Percentiles rank a stretch among this genome's conserved stretches.
Evolutionary conservation across 257 asterid genomes (phyloP).

Genomic region (Rehmannia glutinosa): DNA sequence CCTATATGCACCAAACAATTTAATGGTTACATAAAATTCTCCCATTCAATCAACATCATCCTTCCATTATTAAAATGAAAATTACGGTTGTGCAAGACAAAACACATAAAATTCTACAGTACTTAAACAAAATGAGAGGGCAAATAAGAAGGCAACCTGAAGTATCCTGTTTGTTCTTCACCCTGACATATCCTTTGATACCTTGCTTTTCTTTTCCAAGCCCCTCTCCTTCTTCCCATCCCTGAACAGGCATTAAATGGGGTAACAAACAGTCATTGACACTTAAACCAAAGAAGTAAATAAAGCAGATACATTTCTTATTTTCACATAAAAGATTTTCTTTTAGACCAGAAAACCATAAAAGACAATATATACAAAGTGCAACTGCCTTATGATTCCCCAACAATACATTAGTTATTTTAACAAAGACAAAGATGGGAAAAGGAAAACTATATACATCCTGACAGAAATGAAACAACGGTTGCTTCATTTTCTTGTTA

Average conservation of each 20-base stretch:
- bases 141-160: slow-evolving; percentile 34
- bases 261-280: background rate
- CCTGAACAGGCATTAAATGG: slow-evolving; percentile 35
- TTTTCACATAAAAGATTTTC: background rate
- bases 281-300: background rate
- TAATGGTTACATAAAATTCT: background rate
- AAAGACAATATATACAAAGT: background rate
- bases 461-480: background rate
- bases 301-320: background rate
- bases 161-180: slow-evolving; percentile 84
- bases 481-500: too few relatives aligned
- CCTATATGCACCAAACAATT: slow-evolving; percentile 37
- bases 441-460: background rate
- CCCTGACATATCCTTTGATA: slow-evolving; percentile 82
- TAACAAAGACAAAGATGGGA: background rate
- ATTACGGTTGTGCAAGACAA: background rate
- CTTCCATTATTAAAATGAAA: background rate
- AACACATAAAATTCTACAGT: background rate
- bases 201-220: slow-evolving; percentile 95
- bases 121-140: background rate
- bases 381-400: background rate
- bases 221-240: slow-evolving; percentile 99
- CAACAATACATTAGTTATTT: background rate
- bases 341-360: background rate
- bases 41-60: background rate